These are phyloP conservation scores for Aureobasidium sp. DNA, from an alignment of 2,329 filamentous ascomycete species.

Conservation along the genomic window DNA sequence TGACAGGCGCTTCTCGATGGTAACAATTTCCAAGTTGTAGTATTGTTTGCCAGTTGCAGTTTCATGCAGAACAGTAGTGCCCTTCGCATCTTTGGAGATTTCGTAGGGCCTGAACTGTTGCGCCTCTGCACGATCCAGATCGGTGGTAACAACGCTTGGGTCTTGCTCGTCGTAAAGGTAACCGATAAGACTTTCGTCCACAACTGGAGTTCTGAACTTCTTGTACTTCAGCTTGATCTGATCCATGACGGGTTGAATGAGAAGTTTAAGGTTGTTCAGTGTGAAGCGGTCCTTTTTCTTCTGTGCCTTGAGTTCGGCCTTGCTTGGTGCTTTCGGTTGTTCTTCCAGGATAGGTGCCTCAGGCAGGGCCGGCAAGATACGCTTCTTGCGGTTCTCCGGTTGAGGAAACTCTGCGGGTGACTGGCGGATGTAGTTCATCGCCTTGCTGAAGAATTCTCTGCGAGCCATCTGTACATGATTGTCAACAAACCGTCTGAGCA, in stretches of 20 bases:
- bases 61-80: constrained; percentile 68
- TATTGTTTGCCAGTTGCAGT: constrained; percentile 74
- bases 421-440: constrained; percentile 71
- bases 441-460: constrained; percentile 69
- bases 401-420: constrained; percentile 82
- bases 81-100: constrained; percentile 71
- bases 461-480: constrained; percentile 45
- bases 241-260: constrained; percentile 93
- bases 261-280: constrained; percentile 79
- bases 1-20: constrained; percentile 90
- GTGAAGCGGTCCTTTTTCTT: constrained; percentile 75
- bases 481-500: background rate
- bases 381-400: constrained; percentile 75
- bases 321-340: constrained; percentile 52
- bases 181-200: constrained; percentile 65
- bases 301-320: constrained; percentile 72
- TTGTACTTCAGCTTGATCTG: constrained; percentile 87
- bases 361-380: constrained; percentile 69
- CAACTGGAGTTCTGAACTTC: constrained; percentile 74
- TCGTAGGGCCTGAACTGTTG: constrained; percentile 68
- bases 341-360: constrained; percentile 56
- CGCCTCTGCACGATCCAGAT: constrained; percentile 49
- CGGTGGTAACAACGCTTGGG: constrained; percentile 56
- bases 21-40: constrained; percentile 89
- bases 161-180: constrained; percentile 83